phyloP scores from a whole-genome alignment of 495 filamentous ascomycete species.

The Aspergillus cavernicola region DNA sequence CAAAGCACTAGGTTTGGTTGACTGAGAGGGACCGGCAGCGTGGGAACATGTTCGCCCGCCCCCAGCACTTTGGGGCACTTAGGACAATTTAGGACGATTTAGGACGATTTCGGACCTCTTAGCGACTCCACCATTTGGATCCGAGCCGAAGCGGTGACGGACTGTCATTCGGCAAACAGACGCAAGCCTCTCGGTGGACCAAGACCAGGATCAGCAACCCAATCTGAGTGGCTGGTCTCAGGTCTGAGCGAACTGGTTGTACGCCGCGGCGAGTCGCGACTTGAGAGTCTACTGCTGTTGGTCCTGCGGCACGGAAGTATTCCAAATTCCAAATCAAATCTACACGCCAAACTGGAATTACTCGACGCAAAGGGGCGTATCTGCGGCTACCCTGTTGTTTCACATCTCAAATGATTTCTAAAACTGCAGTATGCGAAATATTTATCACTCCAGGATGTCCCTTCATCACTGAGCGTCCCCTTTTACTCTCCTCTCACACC shows the following conservation, averaged over 20 bases:
- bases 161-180: slow-evolving; percentile 14
- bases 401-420: slow-evolving; percentile 13
- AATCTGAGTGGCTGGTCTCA: slow-evolving; percentile 18
- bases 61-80: background rate
- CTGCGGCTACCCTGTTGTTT: slow-evolving; percentile 1
- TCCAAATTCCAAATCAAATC: slow-evolving; percentile 25
- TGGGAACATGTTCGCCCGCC: slow-evolving; percentile 21
- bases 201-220: slow-evolving; percentile 19
- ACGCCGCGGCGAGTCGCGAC: too few species aligned
- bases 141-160: background rate
- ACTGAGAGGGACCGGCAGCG: background rate
- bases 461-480: background rate
- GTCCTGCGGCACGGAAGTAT: slow-evolving; percentile 7
- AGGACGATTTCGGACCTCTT: slow-evolving; percentile 1
- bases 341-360: slow-evolving; percentile 23
- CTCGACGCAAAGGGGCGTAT: background rate
- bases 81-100: too few species aligned
- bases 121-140: slow-evolving; percentile 7
- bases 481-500: background rate
- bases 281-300: too few species aligned
- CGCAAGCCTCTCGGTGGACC: slow-evolving; percentile 18
- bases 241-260: too few species aligned
- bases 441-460: slow-evolving; percentile 21
- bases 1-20: slow-evolving; percentile 6
- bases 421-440: slow-evolving; percentile 15